phyloP scores from a whole-genome alignment of 371 early-diverging fungal genomes.

The Apophysomyces variabilis region DNA sequence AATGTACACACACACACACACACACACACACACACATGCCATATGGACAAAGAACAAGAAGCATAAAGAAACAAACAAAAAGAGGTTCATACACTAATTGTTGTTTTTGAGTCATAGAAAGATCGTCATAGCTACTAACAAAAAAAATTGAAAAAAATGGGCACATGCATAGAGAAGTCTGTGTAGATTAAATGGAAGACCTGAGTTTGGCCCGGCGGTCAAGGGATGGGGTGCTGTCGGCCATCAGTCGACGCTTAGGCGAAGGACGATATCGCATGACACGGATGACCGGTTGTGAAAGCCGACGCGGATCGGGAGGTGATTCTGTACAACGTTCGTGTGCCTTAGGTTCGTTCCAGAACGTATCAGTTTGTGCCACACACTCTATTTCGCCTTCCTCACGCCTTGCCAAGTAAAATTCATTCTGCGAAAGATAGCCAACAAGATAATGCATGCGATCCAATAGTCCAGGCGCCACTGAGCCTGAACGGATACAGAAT shows the following conservation, averaged over 20 bases:
- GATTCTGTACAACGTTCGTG: slow-evolving; percentile 1
- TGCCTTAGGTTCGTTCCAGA: slow-evolving; percentile 2
- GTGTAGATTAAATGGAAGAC: background rate
- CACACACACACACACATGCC: no score
- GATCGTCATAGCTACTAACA: no score
- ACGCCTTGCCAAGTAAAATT: background rate
- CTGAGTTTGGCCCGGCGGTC: slow-evolving; percentile 7
- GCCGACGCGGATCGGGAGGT: slow-evolving; percentile 1
- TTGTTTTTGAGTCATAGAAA: no score
- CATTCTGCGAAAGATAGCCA: slow-evolving; percentile 1
- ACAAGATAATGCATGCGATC: background rate
- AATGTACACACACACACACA: no score
- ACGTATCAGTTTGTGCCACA: slow-evolving; percentile 11
- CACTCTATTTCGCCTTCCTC: background rate
- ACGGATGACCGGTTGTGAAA: slow-evolving; percentile 8
- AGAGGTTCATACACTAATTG: no score
- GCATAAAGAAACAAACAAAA: no score
- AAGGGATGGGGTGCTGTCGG: background rate
- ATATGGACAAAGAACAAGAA: no score
- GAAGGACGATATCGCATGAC: slow-evolving; percentile 8
- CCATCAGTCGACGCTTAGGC: background rate
- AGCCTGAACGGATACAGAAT: background rate
- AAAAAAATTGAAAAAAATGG: no score
- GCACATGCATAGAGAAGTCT: background rate
- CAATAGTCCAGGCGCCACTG: background rate